Evolutionary conservation across 1,284 basidiomycete species (phyloP).

Genomic region (Chondrostereum purpureum): DNA sequence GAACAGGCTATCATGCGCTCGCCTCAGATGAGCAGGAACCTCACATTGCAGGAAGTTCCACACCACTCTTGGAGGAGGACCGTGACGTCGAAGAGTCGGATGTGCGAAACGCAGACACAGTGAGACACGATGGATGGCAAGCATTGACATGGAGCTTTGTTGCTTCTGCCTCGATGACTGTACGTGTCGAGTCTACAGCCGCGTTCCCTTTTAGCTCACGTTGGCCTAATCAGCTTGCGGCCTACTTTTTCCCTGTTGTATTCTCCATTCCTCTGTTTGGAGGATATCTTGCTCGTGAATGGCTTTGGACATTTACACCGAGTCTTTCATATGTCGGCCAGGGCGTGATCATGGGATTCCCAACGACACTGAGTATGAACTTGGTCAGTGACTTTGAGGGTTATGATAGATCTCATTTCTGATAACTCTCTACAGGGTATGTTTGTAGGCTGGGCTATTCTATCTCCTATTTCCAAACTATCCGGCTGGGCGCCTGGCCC

Average conservation of each 20-base stretch:
- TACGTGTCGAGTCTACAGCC: conserved; percentile 40
- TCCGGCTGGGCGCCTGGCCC: conserved; percentile 88
- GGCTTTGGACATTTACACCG: conserved; percentile 94
- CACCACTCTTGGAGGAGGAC: too few relatives aligned
- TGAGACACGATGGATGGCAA: conserved; percentile 64
- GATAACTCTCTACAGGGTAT: conserved; percentile 64
- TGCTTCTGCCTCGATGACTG: conserved; percentile 67
- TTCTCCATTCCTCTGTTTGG: conserved; percentile 92
- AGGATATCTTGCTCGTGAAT: conserved; percentile 75
- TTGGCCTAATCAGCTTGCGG: conserved; percentile 46
- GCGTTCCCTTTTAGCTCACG: conserved; percentile 1
- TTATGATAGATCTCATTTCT: background rate
- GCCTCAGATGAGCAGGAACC: conserved; percentile 6
- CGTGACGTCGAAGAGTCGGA: conserved; percentile 24
- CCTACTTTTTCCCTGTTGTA: conserved; percentile 85
- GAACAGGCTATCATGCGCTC: conserved; percentile 44
- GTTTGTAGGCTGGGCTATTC: conserved; percentile 90
- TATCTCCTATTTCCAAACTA: conserved; percentile 81
- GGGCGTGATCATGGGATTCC: conserved; percentile 96
- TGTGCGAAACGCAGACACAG: conserved; percentile 29
- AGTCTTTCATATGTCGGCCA: conserved; percentile 89
- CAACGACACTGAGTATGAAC: conserved; percentile 92
- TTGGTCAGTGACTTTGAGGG: conserved; percentile 56
- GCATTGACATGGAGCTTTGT: conserved; percentile 71
- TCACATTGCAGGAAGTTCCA: conserved; percentile 26